Evolutionary conservation across 1,284 basidiomycete genomes (phyloP).

Genomic region (Apiotrichum montevideense): DNA sequence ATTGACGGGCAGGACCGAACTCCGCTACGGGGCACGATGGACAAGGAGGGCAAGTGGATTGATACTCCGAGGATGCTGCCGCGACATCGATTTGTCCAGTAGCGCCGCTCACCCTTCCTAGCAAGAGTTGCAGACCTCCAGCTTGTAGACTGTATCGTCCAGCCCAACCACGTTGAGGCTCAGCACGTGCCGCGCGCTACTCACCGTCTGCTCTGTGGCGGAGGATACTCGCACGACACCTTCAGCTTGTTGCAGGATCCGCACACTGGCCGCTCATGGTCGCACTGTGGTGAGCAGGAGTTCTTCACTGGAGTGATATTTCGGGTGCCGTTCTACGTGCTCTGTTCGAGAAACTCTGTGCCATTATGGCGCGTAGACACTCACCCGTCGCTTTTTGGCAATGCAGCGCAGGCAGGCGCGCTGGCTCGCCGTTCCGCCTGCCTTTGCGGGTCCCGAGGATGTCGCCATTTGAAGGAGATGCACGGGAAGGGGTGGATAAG

Average conservation of each 20-base stretch:
- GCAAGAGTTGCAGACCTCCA: too few relatives aligned
- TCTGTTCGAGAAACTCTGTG: too few relatives aligned
- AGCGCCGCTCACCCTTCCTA: too few relatives aligned
- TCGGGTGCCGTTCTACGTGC: neutral
- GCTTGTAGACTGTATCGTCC: too few relatives aligned
- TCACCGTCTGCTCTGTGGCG: conserved; percentile 20
- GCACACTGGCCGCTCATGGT: conserved; percentile 19
- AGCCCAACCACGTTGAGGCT: neutral
- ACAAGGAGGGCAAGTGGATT: too few relatives aligned
- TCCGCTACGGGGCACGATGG: too few relatives aligned
- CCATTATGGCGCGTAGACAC: neutral
- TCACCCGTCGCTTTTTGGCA: conserved; percentile 18
- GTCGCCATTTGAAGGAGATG: neutral
- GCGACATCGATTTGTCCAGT: too few relatives aligned
- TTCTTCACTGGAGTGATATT: neutral
- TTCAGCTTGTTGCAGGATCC: conserved; percentile 15
- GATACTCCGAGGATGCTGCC: too few relatives aligned
- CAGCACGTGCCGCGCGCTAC: too few relatives aligned
- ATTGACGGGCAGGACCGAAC: too few relatives aligned
- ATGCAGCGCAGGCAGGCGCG: conserved; percentile 23
- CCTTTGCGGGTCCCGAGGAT: neutral
- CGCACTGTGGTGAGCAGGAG: conserved; percentile 12
- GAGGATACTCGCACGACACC: conserved; percentile 17
- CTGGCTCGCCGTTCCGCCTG: neutral
- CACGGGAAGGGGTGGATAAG: neutral